Percentiles rank a stretch among this genome's conserved stretches.
phyloP scores from a whole-genome alignment of 805 yeast species.

The Komagataella pseudopastoris region DNA sequence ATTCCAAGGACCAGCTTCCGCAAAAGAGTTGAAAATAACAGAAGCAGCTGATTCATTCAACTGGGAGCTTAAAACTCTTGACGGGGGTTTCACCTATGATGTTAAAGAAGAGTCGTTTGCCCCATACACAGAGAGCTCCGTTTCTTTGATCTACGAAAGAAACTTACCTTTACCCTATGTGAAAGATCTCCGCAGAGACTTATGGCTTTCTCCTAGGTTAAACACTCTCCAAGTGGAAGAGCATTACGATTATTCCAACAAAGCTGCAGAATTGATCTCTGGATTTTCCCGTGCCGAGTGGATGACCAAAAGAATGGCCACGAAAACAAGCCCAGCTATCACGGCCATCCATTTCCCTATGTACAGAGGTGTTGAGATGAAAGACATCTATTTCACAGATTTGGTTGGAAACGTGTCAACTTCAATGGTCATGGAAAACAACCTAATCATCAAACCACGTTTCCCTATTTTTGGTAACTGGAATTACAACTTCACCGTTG shows the following conservation, averaged over 20 bases:
- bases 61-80: slow-evolving; percentile 2
- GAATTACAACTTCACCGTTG: slow-evolving; percentile 89
- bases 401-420: slow-evolving; percentile 91
- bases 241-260: slow-evolving; percentile 66
- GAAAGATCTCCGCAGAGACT: slow-evolving; percentile 47
- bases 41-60: neutral
- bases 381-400: slow-evolving; percentile 75
- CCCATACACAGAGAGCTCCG: slow-evolving; percentile 32
- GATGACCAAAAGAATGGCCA: slow-evolving; percentile 41
- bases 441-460: slow-evolving; percentile 63
- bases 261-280: slow-evolving; percentile 51
- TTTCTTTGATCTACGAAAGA: slow-evolving; percentile 49
- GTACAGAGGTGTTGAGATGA: slow-evolving; percentile 24
- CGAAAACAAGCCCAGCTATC: slow-evolving; percentile 44
- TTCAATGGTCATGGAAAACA: slow-evolving; percentile 28
- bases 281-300: slow-evolving; percentile 79
- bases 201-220: slow-evolving; percentile 88
- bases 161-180: slow-evolving; percentile 53
- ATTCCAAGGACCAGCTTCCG: slow-evolving; percentile 30
- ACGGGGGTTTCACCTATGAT: slow-evolving; percentile 32
- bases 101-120: slow-evolving; percentile 17
- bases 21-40: slow-evolving; percentile 25
- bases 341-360: slow-evolving; percentile 46
- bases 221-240: slow-evolving; percentile 66
- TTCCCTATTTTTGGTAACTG: slow-evolving; percentile 95